These are phyloP conservation scores for Millerago galiae DNA, from an alignment of 805 yeast species.

Conservation along the genomic window DNA sequence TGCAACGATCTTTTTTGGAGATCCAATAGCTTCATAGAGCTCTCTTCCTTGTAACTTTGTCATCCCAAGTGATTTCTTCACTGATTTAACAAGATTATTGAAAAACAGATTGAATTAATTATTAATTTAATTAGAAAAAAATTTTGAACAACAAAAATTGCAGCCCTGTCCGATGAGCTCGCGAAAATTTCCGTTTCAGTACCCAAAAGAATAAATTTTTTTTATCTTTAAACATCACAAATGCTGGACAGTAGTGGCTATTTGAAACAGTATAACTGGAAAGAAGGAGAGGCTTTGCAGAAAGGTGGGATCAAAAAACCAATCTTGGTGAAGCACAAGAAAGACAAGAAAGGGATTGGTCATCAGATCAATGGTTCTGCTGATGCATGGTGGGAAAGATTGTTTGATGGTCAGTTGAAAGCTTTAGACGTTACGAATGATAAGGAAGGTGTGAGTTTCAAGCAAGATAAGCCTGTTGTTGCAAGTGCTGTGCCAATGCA, in stretches of 20 bases:
- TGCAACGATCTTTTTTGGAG: conserved; percentile 83
- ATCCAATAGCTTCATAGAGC: conserved; percentile 61
- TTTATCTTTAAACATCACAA: not conserved
- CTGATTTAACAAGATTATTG: conserved; percentile 19
- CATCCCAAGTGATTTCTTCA: conserved; percentile 28
- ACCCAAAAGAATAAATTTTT: not conserved
- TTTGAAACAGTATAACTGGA: conserved; percentile 81
- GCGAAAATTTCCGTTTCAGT: conserved; percentile 14
- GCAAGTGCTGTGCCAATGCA: conserved; percentile 42
- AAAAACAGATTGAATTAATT: not conserved
- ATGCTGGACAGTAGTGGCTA: conserved; percentile 68
- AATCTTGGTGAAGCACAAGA: conserved; percentile 81
- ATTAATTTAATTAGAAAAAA: too few species aligned
- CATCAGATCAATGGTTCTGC: conserved; percentile 49
- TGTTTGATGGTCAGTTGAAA: conserved; percentile 90
- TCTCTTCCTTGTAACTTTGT: conserved; percentile 49
- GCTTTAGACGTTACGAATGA: conserved; percentile 50
- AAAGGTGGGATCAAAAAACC: conserved; percentile 81
- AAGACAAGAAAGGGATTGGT: conserved; percentile 88
- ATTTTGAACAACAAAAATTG: too few species aligned
- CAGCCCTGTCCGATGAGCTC: not conserved
- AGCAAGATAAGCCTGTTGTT: conserved; percentile 43
- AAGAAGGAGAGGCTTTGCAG: conserved; percentile 79
- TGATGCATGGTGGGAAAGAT: conserved; percentile 95
- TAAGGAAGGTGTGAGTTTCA: conserved; percentile 38